A percentile compares a stretch with the other conserved stretches of the same genome.
Evolutionary conservation across 257 asterid species (phyloP).

Genomic region (Primulina eburnea): DNA sequence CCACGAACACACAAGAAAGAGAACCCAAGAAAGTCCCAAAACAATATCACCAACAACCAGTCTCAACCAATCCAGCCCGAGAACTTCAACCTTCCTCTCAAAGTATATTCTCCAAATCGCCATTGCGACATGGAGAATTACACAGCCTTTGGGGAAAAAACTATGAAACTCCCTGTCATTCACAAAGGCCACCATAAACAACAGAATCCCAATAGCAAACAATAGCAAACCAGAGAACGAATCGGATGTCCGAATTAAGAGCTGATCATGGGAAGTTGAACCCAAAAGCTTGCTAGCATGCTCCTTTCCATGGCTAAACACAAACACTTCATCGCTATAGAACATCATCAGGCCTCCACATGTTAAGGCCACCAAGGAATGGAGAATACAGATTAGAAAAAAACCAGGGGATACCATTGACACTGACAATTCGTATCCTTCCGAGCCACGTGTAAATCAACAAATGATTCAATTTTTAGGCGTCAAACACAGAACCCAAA

Average conservation of each 20-base stretch:
- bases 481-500: conserved; percentile 25
- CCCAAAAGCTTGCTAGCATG: conserved; percentile 77
- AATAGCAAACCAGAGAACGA: conserved; percentile 85
- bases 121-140: conserved; percentile 74
- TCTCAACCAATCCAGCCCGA: conserved; percentile 85
- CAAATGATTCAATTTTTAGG: conserved; percentile 29
- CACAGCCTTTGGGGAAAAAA: conserved; percentile 76
- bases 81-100: conserved; percentile 77
- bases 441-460: conserved; percentile 4
- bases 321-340: conserved; percentile 55
- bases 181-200: conserved; percentile 95
- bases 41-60: conserved; percentile 71
- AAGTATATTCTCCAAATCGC: conserved; percentile 85
- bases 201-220: conserved; percentile 67
- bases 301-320: conserved; percentile 83
- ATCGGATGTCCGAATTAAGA: conserved; percentile 78
- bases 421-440: background rate
- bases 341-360: conserved; percentile 90
- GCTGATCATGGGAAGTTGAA: conserved; percentile 86
- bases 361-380: conserved; percentile 69
- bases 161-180: conserved; percentile 79
- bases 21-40: conserved; percentile 78
- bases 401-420: conserved; percentile 74
- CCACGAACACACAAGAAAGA: conserved; percentile 80
- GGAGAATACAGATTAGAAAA: conserved; percentile 66